Percentiles rank a stretch among this genome's conserved stretches.
These are phyloP conservation scores for Pyrenochaeta sp. DNA, from an alignment of 2,329 filamentous ascomycete genomes.

Conservation along the genomic window DNA sequence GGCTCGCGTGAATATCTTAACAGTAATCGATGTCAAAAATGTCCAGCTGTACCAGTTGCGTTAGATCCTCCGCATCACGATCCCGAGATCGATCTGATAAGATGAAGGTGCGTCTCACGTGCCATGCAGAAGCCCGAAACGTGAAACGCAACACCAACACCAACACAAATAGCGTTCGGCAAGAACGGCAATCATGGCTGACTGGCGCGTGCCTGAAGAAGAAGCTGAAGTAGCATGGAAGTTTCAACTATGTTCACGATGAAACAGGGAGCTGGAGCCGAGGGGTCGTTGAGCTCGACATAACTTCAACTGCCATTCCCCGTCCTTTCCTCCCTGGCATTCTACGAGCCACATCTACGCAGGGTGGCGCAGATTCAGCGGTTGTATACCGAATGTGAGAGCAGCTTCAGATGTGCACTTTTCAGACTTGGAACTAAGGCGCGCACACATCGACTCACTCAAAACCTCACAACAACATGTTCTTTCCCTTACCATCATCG, in stretches of 20 bases:
- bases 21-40: background rate
- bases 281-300: background rate
- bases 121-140: constrained; percentile 1
- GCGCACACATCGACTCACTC: background rate
- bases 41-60: constrained; percentile 5
- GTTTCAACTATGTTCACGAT: constrained; percentile 31
- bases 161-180: constrained; percentile 14
- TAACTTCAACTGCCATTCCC: background rate
- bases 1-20: background rate
- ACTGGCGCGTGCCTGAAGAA: constrained; percentile 20
- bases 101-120: constrained; percentile 25
- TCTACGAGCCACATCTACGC: background rate
- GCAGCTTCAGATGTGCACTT: background rate
- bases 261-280: constrained; percentile 7
- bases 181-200: constrained; percentile 22
- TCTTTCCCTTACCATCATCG: constrained; percentile 19
- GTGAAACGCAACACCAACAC: constrained; percentile 20
- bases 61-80: constrained; percentile 27
- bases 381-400: background rate
- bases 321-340: background rate
- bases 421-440: background rate
- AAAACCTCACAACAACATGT: constrained; percentile 19
- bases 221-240: constrained; percentile 11
- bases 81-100: constrained; percentile 37
- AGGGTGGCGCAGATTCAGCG: background rate